Percentiles rank a stretch among this genome's conserved stretches.
Conservation (phyloP, 805 yeast genomes). For the Blastobotrys mokoenaii region DNA sequence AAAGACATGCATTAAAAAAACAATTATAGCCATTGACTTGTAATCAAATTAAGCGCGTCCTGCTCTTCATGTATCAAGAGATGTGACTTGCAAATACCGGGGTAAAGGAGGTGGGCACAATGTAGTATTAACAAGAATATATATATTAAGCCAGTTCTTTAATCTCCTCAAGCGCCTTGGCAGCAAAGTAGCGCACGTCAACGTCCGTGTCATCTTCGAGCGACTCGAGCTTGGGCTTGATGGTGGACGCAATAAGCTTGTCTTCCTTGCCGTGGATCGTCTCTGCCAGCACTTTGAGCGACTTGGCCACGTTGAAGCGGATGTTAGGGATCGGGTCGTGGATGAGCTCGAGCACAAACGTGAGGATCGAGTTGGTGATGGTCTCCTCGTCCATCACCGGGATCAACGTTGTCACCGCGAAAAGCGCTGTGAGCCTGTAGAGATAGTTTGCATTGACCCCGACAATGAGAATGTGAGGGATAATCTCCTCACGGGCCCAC, state of each 20-base stretch:
- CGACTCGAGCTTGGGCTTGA: slow-evolving; percentile 58
- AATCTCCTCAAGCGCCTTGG: slow-evolving; percentile 44
- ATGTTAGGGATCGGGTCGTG: slow-evolving; percentile 89
- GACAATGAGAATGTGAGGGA: slow-evolving; percentile 60
- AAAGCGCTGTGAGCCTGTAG: slow-evolving; percentile 83
- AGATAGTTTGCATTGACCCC: slow-evolving; percentile 62
- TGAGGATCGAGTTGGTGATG: slow-evolving; percentile 59
- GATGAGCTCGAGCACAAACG: slow-evolving; percentile 65
- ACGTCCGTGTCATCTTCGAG: slow-evolving; percentile 65
- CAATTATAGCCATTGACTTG: not conserved
- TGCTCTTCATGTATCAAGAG: no score
- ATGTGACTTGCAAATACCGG: no score
- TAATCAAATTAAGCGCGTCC: no score
- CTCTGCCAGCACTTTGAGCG: slow-evolving; percentile 55
- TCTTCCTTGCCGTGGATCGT: slow-evolving; percentile 21
- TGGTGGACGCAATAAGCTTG: slow-evolving; percentile 33
- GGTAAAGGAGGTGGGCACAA: no score
- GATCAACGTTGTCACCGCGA: slow-evolving; percentile 75
- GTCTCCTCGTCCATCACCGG: slow-evolving; percentile 58
- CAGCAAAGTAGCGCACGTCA: slow-evolving; percentile 84
- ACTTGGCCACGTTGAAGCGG: slow-evolving; percentile 88
- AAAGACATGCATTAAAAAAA: not conserved
- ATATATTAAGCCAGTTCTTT: slow-evolving; percentile 8
- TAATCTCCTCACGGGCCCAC: slow-evolving; percentile 85
- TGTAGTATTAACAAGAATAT: no score